phyloP scores from a whole-genome alignment of 75 land plant genomes.

The Gnetum montanum region DNA sequence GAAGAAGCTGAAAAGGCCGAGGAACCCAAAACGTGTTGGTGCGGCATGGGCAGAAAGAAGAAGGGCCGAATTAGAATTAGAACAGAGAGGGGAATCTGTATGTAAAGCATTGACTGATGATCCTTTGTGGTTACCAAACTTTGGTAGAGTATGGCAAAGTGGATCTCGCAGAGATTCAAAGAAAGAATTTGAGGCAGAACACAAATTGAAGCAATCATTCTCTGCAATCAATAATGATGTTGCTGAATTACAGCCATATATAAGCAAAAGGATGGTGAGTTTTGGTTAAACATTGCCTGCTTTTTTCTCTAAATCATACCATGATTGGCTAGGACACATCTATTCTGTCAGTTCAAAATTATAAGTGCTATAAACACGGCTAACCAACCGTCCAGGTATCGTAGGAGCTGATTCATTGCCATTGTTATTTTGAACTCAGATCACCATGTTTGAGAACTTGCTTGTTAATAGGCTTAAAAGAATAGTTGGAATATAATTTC shows the following conservation, averaged over 20 bases:
- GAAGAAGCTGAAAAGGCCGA: conserved; percentile 35
- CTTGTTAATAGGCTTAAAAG: too few species aligned
- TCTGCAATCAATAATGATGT: conserved; percentile 13
- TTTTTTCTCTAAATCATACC: too few species aligned
- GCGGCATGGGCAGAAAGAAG: conserved; percentile 98
- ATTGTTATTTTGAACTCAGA: too few species aligned
- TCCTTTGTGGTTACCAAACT: conserved; percentile 82
- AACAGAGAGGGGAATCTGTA: conserved; percentile 43
- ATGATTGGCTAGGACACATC: too few species aligned
- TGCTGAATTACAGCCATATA: conserved; percentile 62
- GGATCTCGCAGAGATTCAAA: conserved; percentile 80
- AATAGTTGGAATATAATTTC: too few species aligned
- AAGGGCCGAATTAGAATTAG: conserved; percentile 67
- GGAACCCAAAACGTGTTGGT: conserved; percentile 91
- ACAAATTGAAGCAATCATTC: conserved; percentile 10
- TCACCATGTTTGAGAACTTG: too few species aligned
- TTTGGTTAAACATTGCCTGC: neutral
- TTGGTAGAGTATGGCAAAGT: conserved; percentile 95
- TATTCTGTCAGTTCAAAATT: too few species aligned
- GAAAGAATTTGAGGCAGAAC: conserved; percentile 83
- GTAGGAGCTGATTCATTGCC: too few species aligned
- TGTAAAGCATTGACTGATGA: conserved; percentile 5
- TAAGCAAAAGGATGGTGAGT: conserved; percentile 79
- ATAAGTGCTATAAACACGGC: too few species aligned
- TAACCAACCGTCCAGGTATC: too few species aligned